Evolutionary conservation across 495 filamentous ascomycete species (phyloP).

Genomic region (Lepraria neglecta): DNA sequence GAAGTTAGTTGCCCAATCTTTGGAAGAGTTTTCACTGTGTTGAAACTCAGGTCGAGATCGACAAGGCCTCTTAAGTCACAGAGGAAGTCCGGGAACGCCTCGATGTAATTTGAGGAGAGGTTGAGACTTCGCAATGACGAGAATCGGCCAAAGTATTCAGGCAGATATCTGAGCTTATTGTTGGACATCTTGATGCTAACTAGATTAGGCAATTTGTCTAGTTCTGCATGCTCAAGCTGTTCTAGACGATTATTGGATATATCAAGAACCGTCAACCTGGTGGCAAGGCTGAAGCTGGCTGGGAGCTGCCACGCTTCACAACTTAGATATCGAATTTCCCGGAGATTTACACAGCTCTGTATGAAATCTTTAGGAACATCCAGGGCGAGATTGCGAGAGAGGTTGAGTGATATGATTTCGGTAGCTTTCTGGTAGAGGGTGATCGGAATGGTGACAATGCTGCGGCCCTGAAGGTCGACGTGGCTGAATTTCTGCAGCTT

Average conservation of each 20-base stretch:
- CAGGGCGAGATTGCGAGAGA: slow-evolving; percentile 84
- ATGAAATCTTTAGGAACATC: slow-evolving; percentile 97
- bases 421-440: slow-evolving; percentile 81
- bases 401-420: slow-evolving; percentile 90
- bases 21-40: slow-evolving; percentile 70
- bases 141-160: slow-evolving; percentile 74
- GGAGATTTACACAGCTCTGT: slow-evolving; percentile 79
- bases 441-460: slow-evolving; percentile 91
- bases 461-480: slow-evolving; percentile 85
- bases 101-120: slow-evolving; percentile 85
- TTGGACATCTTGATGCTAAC: slow-evolving; percentile 90
- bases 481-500: slow-evolving; percentile 86
- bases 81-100: slow-evolving; percentile 75
- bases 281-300: slow-evolving; percentile 74
- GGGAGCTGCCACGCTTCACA: slow-evolving; percentile 89
- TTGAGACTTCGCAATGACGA: slow-evolving; percentile 71
- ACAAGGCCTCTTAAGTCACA: slow-evolving; percentile 76
- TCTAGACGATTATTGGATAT: slow-evolving; percentile 91
- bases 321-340: slow-evolving; percentile 89
- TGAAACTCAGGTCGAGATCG: slow-evolving; percentile 96
- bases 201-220: slow-evolving; percentile 64
- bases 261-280: slow-evolving; percentile 77
- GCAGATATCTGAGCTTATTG: slow-evolving; percentile 73
- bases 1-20: slow-evolving; percentile 69
- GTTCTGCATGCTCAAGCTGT: slow-evolving; percentile 72